Conservation (phyloP, 768 basidiomycete genomes). For the Aureoboletus auriporus region DNA sequence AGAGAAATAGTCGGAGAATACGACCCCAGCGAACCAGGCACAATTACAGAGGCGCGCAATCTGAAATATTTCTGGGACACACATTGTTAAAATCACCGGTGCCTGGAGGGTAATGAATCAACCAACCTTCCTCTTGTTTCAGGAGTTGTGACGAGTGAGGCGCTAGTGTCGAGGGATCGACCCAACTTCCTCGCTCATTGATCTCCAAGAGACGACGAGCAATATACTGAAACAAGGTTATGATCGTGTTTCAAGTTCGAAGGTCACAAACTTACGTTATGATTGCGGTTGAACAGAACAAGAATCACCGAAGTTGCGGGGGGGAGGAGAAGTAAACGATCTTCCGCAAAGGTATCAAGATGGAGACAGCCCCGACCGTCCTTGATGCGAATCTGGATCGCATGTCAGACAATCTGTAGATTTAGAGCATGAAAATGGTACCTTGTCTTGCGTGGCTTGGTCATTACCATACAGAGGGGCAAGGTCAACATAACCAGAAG, state of each 20-base stretch:
- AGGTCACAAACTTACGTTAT: conserved; percentile 54
- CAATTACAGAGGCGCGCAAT: conserved; percentile 75
- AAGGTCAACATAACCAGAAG: conserved; percentile 84
- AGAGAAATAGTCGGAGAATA: conserved; percentile 85
- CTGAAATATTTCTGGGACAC: conserved; percentile 69
- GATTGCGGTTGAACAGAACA: conserved; percentile 87
- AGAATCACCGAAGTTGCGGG: conserved; percentile 72
- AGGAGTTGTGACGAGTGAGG: conserved; percentile 32
- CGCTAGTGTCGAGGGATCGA: conserved; percentile 48
- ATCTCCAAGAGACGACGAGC: conserved; percentile 73
- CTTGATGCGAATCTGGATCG: conserved; percentile 31
- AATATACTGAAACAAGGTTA: conserved; percentile 54
- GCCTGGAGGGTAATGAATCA: background rate
- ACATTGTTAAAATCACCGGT: conserved; percentile 2
- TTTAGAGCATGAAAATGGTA: conserved; percentile 29
- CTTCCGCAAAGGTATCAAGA: conserved; percentile 77
- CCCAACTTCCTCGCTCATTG: conserved; percentile 68
- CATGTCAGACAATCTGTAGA: background rate
- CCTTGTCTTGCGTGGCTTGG: conserved; percentile 53
- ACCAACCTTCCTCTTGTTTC: conserved; percentile 52
- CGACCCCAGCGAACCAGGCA: conserved; percentile 71
- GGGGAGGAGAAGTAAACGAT: conserved; percentile 73
- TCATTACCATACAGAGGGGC: conserved; percentile 79
- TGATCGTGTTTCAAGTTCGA: background rate
- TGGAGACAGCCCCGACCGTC: conserved; percentile 64